Conservation (phyloP, 495 filamentous ascomycete species). For the Xylaria acuta region DNA sequence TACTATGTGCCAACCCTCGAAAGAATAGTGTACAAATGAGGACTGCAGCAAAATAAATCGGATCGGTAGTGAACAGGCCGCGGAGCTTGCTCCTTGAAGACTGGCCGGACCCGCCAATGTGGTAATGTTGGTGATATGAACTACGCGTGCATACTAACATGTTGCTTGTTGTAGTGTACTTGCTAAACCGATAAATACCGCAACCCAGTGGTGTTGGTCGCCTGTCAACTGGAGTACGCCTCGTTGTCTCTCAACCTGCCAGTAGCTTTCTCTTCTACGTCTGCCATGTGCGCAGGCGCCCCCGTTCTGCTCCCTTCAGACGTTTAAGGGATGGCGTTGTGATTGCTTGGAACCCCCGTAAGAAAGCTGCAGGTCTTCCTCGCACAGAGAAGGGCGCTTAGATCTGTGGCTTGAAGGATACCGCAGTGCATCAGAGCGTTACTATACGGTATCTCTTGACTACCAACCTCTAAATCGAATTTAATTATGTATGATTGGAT, state of each 20-base stretch:
- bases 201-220: neutral
- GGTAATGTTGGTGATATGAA: slow-evolving; percentile 12
- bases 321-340: neutral
- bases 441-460: too few relatives aligned
- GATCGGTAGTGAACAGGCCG: neutral
- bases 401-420: neutral
- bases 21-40: neutral
- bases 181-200: neutral
- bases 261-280: neutral
- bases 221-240: neutral
- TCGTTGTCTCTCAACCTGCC: neutral
- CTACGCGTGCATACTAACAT: neutral
- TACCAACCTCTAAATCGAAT: neutral
- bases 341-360: neutral
- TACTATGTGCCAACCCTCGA: neutral
- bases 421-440: neutral
- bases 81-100: neutral
- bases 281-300: neutral
- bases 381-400: neutral
- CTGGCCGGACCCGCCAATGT: neutral
- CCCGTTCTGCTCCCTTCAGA: neutral
- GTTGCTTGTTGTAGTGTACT: slow-evolving; percentile 2
- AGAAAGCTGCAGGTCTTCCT: neutral
- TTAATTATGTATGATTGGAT: neutral
- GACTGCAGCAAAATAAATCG: slow-evolving; percentile 1